Evolutionary conservation across 2,329 filamentous ascomycete species (phyloP), one percentile per base, ranked within the genome.

Genomic region (Colletotrichum coccodes): DNA sequence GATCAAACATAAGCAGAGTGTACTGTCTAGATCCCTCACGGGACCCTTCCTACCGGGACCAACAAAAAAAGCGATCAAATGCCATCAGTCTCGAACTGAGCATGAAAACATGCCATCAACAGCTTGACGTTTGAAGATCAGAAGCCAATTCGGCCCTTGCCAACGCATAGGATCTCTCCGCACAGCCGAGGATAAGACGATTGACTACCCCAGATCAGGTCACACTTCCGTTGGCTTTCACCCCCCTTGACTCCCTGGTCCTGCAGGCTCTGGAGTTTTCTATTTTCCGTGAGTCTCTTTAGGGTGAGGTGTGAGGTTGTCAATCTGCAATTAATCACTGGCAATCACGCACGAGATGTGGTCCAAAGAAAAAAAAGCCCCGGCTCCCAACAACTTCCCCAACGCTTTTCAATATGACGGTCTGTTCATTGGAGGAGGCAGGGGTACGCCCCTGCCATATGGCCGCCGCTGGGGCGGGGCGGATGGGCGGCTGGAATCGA

Each of bases 101-200:
- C 40, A 54, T 11, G 16, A 50, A 60, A 65, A 60, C 66, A 60
- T 60, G 42, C 49, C 66, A 69, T 54, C n/a, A 44, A 54, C 54
- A 44, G 40, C 34, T 53, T 28, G 54, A 50, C 21, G 28, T n/a
- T 44, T n/a, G 26, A 23, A 40, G 30, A 66, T 69, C 66, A 66
- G 61, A 69, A 66, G 61, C 61, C 60, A 69, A 69, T 56, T n/a
- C 61, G 34, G 49, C 6, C 32, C 54, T 23, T 21, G 32, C 54
- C 54, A 32, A 30, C 36, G 32, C 23, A 21, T 26, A 56, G 54
- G 54, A 60, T 44, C 54, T 56, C 54, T 65, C 54, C 42, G 61
- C 54, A 69, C 38, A 69, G 66, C 66, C 66, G 66, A 69, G 66
- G 61, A 69, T 69, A 58, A 60, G 49, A 69, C 66, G 61, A 65